Conservation (phyloP, 257 asterid genomes). For the Eucommia ulmoides region DNA sequence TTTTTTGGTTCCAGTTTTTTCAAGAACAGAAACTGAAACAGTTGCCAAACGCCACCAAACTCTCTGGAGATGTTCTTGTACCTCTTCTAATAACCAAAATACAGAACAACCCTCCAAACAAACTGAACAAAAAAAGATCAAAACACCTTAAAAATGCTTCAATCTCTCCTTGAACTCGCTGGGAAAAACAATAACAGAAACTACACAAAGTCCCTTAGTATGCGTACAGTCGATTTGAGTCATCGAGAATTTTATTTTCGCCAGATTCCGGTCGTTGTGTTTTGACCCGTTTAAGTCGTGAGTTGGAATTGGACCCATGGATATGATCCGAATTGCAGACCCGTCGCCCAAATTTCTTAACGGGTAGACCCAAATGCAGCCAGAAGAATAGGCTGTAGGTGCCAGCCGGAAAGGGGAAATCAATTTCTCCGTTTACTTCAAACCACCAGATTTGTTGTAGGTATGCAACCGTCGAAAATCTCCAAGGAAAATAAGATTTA, state of each 20-base stretch:
- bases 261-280: conserved; percentile 44
- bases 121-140: too few relatives aligned
- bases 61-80: too few relatives aligned
- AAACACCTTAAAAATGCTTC: too few relatives aligned
- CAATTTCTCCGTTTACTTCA: conserved; percentile 77
- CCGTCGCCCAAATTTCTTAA: conserved; percentile 55
- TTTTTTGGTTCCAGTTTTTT: too few relatives aligned
- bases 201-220: too few relatives aligned
- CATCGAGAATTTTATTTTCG: conserved; percentile 68
- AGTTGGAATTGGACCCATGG: conserved; percentile 73
- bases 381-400: conserved; percentile 71
- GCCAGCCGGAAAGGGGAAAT: conserved; percentile 76
- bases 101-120: too few relatives aligned
- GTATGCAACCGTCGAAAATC: conserved; percentile 71
- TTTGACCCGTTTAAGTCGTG: conserved; percentile 67
- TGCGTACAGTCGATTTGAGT: conserved; percentile 93
- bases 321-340: conserved; percentile 57
- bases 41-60: too few relatives aligned
- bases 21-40: too few relatives aligned
- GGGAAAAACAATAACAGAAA: too few relatives aligned
- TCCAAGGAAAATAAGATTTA: conserved; percentile 13
- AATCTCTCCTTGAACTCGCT: too few relatives aligned
- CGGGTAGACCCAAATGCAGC: conserved; percentile 57
- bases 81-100: too few relatives aligned
- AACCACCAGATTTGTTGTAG: conserved; percentile 99